Conservation (phyloP, 768 basidiomycete genomes). For the Imleria badia region DNA sequence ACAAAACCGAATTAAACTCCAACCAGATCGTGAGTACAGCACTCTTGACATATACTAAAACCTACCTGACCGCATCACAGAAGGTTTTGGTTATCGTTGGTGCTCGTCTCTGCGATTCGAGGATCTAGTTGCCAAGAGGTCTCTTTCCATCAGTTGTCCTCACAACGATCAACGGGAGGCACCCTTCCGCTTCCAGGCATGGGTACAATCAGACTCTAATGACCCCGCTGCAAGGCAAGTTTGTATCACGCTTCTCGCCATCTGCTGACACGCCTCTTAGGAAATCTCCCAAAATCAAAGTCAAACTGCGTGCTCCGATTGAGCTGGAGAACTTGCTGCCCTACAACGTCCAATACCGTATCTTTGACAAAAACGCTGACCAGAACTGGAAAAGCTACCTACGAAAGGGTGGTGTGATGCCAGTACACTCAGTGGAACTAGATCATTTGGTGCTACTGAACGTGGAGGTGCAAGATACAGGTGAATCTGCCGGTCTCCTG, state of each 20-base stretch:
- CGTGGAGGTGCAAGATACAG: conserved; percentile 87
- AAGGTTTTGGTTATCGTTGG: conserved; percentile 97
- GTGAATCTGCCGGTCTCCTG: conserved; percentile 38
- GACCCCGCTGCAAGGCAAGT: conserved; percentile 57
- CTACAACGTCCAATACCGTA: conserved; percentile 92
- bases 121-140: conserved; percentile 69
- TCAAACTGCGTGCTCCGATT: conserved; percentile 88
- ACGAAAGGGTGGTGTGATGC: conserved; percentile 91
- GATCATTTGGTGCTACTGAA: conserved; percentile 88
- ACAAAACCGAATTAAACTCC: conserved; percentile 75
- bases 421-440: conserved; percentile 93
- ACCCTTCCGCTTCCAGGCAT: conserved; percentile 92
- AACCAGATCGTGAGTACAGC: conserved; percentile 80
- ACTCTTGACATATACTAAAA: neutral
- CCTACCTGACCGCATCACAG: conserved; percentile 38
- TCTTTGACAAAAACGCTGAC: conserved; percentile 93
- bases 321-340: conserved; percentile 96
- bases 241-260: neutral
- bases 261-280: conserved; percentile 39
- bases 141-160: conserved; percentile 80
- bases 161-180: conserved; percentile 80
- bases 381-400: conserved; percentile 95
- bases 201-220: conserved; percentile 71
- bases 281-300: conserved; percentile 78
- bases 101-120: conserved; percentile 86